Conservation (phyloP, 1,284 basidiomycete species). For the Fistulinella cinereoalba region DNA sequence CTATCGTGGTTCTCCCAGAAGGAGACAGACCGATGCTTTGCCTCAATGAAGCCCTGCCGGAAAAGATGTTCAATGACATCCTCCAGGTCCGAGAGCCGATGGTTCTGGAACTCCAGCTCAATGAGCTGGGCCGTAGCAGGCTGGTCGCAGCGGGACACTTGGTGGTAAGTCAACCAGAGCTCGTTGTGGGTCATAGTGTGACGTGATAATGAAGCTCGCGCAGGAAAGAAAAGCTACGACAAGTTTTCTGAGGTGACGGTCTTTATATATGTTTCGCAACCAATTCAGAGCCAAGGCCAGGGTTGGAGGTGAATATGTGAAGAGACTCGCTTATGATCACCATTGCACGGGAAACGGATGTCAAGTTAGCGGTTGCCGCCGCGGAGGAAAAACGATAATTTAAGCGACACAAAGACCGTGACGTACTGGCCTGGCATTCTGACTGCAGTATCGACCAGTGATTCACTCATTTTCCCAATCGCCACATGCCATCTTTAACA, state of each 20-base stretch:
- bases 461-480: slow-evolving; percentile 39
- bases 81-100: slow-evolving; percentile 42
- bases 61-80: slow-evolving; percentile 50
- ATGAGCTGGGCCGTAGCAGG: slow-evolving; percentile 45
- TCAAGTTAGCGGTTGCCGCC: no score
- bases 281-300: no score
- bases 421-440: no score
- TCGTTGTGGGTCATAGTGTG: slow-evolving; percentile 35
- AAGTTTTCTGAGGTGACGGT: not conserved
- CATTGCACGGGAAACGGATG: no score
- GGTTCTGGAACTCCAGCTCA: slow-evolving; percentile 41
- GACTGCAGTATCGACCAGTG: no score
- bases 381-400: no score
- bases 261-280: no score
- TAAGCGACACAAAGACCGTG: no score
- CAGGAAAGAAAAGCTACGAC: not conserved
- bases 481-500: slow-evolving; percentile 73
- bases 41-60: slow-evolving; percentile 44
- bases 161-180: slow-evolving; percentile 48
- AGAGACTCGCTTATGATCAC: no score
- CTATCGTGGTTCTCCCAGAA: slow-evolving; percentile 45
- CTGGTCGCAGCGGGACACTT: slow-evolving; percentile 40
- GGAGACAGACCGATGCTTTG: slow-evolving; percentile 38
- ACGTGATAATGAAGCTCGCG: no score
- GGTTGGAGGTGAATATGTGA: no score